Percentiles rank a stretch among this genome's conserved stretches.
phyloP scores from a whole-genome alignment of 1,139 yeast genomes.

The Hansenula anomala region DNA sequence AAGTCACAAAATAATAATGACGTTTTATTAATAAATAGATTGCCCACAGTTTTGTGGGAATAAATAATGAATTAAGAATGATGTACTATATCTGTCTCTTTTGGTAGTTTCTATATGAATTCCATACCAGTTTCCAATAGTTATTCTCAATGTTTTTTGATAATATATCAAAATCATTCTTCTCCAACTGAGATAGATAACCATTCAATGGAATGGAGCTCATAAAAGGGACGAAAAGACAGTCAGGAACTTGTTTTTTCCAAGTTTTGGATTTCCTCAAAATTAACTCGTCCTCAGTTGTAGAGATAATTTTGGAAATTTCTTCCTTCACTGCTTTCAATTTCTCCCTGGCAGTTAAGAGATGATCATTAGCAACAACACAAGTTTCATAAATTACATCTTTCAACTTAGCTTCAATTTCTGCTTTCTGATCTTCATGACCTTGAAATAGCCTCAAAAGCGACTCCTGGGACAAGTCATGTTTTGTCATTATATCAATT shows the following conservation, averaged over 20 bases:
- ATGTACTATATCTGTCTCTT: too few relatives aligned
- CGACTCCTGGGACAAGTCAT: slow-evolving; percentile 60
- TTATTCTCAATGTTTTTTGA: slow-evolving; percentile 42
- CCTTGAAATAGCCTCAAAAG: slow-evolving; percentile 46
- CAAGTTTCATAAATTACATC: slow-evolving; percentile 70
- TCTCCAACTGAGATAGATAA: slow-evolving; percentile 57
- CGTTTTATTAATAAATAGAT: too few relatives aligned
- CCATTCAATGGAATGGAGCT: slow-evolving; percentile 59
- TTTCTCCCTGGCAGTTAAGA: slow-evolving; percentile 60
- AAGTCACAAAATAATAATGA: too few relatives aligned
- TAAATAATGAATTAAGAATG: slow-evolving; percentile 2
- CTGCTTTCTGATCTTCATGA: slow-evolving; percentile 27
- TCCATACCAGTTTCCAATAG: slow-evolving; percentile 75
- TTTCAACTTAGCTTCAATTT: slow-evolving; percentile 38
- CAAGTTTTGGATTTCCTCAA: slow-evolving; percentile 33
- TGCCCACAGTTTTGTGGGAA: too few relatives aligned
- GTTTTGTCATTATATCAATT: slow-evolving; percentile 49
- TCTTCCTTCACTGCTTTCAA: slow-evolving; percentile 34
- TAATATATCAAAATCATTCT: slow-evolving; percentile 58
- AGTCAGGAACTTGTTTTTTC: slow-evolving; percentile 55
- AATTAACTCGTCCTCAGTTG: slow-evolving; percentile 28
- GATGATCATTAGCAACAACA: slow-evolving; percentile 74
- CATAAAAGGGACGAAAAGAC: slow-evolving; percentile 64
- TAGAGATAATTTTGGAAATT: slow-evolving; percentile 24
- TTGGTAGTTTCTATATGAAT: slow-evolving; percentile 51